Evolutionary conservation across 257 asterid species (phyloP), one percentile per base, ranked within the genome.

Genomic region (Ajuga chamaepitys): DNA sequence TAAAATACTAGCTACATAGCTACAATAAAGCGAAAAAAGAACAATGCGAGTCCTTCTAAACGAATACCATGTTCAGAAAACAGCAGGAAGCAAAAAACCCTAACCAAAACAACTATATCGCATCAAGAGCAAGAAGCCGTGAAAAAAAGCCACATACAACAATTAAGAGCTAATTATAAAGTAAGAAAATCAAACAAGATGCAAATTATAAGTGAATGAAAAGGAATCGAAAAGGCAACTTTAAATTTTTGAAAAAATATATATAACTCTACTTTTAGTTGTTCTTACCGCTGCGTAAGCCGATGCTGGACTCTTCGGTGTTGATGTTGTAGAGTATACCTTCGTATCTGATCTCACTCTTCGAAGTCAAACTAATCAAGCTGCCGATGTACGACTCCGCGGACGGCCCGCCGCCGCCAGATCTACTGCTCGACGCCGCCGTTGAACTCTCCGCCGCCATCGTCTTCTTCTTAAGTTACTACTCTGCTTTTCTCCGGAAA

Each of bases 281-380:
- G 50, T 17, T 55, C 67, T 65, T 77, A 91, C 98, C 96, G 85
- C 83, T 92, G 47, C 95, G 88, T 44, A 92, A 80, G 40, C 96
- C 98, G 81, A 92, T 92, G 83, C 95, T 92, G 57, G 98, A 86
- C 83, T 92, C 98, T 9, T 88, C 97, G 44, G 98, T 85, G 78
- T 88, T 92, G 84, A 92, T 92, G 78, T 86, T 86, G 82, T 83
- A 82, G 9, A 91, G 77, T 63, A 91, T 75, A 14, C 98, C 98
- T 66, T 91, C 98, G 30, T 92, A 92, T 64, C 97, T 86, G 85
- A 92, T 92, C 86, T 92, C 96, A 65, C 97, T 92, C 81, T 88
- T 92, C 28, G 98, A 92, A 20, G 95, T 92, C 95, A 88, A 86
- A 68, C 95, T 92, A 48, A 92, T 92, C 80, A 89, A 75, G 77